These are phyloP conservation scores for Mortierella sp. DNA, from an alignment of 371 early-diverging fungal genomes.

Conservation along the genomic window DNA sequence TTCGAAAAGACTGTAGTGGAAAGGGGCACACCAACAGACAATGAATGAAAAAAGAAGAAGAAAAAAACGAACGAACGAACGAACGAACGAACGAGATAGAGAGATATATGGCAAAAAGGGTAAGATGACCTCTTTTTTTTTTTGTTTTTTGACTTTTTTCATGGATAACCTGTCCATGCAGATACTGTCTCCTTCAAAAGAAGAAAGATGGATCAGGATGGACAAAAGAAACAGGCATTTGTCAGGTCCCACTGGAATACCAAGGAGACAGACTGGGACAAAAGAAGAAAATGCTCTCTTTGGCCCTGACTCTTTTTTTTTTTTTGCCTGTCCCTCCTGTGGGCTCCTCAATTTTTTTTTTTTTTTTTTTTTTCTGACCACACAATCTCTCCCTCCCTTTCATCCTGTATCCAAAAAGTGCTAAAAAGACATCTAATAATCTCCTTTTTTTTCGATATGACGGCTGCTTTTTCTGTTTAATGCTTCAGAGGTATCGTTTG, in stretches of 20 bases:
- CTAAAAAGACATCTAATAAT: neutral
- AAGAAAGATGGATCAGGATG: too few species aligned
- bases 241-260: neutral
- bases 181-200: too few species aligned
- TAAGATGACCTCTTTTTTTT: neutral
- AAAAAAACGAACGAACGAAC: neutral
- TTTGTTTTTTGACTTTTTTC: neutral
- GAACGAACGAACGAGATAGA: too few species aligned
- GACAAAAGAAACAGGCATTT: too few species aligned
- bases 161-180: too few species aligned
- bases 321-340: neutral
- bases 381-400: too few species aligned
- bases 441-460: too few species aligned
- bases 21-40: neutral
- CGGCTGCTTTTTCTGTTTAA: slow-evolving; percentile 10
- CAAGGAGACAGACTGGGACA: neutral
- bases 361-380: neutral
- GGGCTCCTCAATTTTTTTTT: neutral
- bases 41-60: neutral
- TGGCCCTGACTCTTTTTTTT: neutral
- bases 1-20: too few species aligned
- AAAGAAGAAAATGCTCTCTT: neutral
- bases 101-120: neutral
- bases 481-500: slow-evolving; percentile 76
- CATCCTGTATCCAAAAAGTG: too few species aligned